A percentile compares a stretch with the other conserved stretches of the same genome.
These are phyloP conservation scores for Paramecium pentaurelia DNA, from an alignment of 73 alveolate genomes.

Conservation along the genomic window DNA sequence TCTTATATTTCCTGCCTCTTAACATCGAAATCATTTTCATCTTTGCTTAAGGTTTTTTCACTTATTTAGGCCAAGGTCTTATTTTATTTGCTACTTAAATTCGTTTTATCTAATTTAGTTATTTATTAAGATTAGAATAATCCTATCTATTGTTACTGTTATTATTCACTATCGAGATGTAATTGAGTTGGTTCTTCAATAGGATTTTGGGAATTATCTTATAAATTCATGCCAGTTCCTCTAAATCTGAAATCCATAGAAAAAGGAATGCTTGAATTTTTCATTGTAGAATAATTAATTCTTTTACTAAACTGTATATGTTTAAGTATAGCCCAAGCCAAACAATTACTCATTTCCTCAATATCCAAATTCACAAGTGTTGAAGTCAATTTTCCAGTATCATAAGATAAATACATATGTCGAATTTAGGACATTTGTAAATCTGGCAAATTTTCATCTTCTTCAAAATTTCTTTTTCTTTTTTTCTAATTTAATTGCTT, in stretches of 20 bases:
- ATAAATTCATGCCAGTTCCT: slow-evolving; percentile 4
- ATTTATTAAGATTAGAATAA: slow-evolving; percentile 11
- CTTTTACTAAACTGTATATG: slow-evolving; percentile 53
- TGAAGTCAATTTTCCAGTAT: slow-evolving; percentile 60
- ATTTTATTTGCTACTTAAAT: background rate
- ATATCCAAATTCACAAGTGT: slow-evolving; percentile 67
- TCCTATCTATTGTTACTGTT: background rate
- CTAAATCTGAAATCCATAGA: background rate
- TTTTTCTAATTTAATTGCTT: slow-evolving; percentile 3
- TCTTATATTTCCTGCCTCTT: background rate
- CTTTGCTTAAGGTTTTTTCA: background rate
- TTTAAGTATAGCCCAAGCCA: slow-evolving; percentile 62
- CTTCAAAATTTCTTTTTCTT: background rate
- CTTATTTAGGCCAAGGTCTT: slow-evolving; percentile 10
- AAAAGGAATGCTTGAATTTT: slow-evolving; percentile 28
- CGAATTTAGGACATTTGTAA: slow-evolving; percentile 12
- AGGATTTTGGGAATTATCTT: slow-evolving; percentile 11
- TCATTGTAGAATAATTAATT: background rate
- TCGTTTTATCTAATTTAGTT: background rate
- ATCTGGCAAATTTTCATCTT: slow-evolving; percentile 8
- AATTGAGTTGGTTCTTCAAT: slow-evolving; percentile 45
- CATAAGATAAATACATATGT: slow-evolving; percentile 61
- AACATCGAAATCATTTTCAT: background rate
- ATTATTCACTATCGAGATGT: background rate
- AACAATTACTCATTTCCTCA: slow-evolving; percentile 68